phyloP scores from a whole-genome alignment of 2,329 filamentous ascomycete genomes.

The Scytalidium lignicola region DNA sequence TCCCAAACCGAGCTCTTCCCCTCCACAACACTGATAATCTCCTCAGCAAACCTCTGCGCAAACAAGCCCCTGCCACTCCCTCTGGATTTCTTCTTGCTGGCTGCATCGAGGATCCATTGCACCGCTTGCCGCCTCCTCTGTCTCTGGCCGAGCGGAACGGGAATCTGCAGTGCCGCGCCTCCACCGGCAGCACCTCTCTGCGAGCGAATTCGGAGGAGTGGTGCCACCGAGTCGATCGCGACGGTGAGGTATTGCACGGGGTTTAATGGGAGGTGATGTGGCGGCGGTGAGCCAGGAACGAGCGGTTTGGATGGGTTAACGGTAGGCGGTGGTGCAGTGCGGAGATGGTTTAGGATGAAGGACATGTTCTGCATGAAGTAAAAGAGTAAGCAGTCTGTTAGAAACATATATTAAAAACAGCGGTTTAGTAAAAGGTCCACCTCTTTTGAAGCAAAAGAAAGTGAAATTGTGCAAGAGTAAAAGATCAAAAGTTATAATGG shows the following conservation, averaged over 20 bases:
- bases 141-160: slow-evolving; percentile 67
- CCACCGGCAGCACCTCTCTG: slow-evolving; percentile 79
- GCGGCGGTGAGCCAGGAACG: slow-evolving; percentile 70
- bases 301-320: slow-evolving; percentile 67
- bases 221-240: slow-evolving; percentile 88
- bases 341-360: slow-evolving; percentile 75
- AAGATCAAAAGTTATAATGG: slow-evolving; percentile 1
- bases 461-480: too few species aligned
- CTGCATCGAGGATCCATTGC: slow-evolving; percentile 83
- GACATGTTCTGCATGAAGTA: slow-evolving; percentile 65
- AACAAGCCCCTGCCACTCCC: slow-evolving; percentile 69
- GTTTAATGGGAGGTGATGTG: slow-evolving; percentile 77
- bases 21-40: slow-evolving; percentile 83
- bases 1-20: slow-evolving; percentile 84
- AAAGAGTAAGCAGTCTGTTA: slow-evolving; percentile 2
- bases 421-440: too few species aligned
- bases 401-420: too few species aligned
- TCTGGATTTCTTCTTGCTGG: slow-evolving; percentile 68
- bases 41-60: slow-evolving; percentile 74
- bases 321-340: slow-evolving; percentile 75
- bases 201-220: slow-evolving; percentile 73
- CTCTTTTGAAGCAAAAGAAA: too few species aligned
- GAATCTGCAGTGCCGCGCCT: slow-evolving; percentile 77
- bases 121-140: slow-evolving; percentile 77
- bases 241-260: slow-evolving; percentile 81